phyloP scores from a whole-genome alignment of 768 basidiomycete species.

The Rhodotorula babjevae region DNA sequence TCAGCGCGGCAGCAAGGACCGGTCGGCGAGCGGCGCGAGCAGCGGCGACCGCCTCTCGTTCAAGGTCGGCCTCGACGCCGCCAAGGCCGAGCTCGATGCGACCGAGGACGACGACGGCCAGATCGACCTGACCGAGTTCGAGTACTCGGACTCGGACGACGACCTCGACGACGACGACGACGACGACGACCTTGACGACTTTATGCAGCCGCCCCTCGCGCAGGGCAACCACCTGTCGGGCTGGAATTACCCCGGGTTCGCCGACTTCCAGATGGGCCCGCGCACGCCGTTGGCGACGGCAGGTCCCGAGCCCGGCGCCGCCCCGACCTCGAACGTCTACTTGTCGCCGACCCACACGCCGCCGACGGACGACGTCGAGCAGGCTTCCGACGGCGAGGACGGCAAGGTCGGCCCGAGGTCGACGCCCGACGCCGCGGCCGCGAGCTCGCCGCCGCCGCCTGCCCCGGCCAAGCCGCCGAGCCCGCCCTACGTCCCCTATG shows the following conservation, averaged over 20 bases:
- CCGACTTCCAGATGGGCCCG: conserved; percentile 16
- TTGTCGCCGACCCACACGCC: conserved; percentile 6
- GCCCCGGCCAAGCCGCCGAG: background rate
- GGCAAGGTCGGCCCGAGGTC: background rate
- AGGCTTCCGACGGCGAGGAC: conserved; percentile 4
- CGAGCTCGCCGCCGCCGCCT: background rate
- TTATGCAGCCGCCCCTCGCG: conserved; percentile 9
- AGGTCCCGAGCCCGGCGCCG: background rate
- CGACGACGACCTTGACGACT: conserved; percentile 30
- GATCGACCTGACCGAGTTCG: conserved; percentile 32
- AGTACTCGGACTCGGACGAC: conserved; percentile 26
- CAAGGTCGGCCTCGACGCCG: background rate
- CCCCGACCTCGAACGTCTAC: background rate
- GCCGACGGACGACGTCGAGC: conserved; percentile 26
- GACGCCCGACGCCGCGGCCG: background rate
- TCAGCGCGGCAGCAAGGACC: background rate
- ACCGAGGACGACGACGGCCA: conserved; percentile 11
- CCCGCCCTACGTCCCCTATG: background rate
- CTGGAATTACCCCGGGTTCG: conserved; percentile 20
- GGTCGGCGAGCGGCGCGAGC: background rate
- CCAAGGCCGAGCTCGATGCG: conserved; percentile 11
- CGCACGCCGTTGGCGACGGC: background rate
- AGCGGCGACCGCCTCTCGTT: background rate
- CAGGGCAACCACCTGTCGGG: conserved; percentile 31
- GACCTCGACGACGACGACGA: conserved; percentile 29